Conservation (phyloP, 371 early-diverging fungal genomes). For the Mortierella sp. region DNA sequence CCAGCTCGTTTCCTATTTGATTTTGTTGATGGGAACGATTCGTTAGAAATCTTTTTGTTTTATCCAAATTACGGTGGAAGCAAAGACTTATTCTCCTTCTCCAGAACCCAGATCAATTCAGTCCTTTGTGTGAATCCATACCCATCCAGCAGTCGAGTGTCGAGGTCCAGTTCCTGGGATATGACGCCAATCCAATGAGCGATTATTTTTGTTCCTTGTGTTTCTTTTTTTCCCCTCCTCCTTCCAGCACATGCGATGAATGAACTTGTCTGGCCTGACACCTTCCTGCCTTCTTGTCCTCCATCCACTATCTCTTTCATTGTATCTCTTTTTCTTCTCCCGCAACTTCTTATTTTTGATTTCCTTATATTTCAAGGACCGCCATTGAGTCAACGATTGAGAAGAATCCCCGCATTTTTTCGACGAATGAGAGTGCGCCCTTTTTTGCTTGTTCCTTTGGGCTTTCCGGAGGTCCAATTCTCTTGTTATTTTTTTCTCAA, state of each 20-base stretch:
- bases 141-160: neutral
- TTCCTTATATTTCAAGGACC: constrained; percentile 24
- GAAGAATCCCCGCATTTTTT: constrained; percentile 55
- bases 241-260: neutral
- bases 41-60: too few species aligned
- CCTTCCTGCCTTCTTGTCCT: neutral
- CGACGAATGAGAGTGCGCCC: constrained; percentile 20
- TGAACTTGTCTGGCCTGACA: neutral
- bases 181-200: neutral
- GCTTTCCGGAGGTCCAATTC: constrained; percentile 25
- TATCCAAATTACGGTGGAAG: too few species aligned
- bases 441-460: neutral
- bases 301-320: neutral
- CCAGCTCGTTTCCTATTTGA: constrained; percentile 80
- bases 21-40: too few species aligned
- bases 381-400: constrained; percentile 28
- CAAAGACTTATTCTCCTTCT: too few species aligned
- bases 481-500: neutral
- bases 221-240: neutral
- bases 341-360: neutral
- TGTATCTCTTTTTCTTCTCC: neutral
- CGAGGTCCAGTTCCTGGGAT: neutral
- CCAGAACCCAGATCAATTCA: neutral
- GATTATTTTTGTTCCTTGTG: neutral
- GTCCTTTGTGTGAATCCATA: neutral